Evolutionary conservation across 2,329 filamentous ascomycete species (phyloP).

Genomic region (Scedosporium aurantiacum): DNA sequence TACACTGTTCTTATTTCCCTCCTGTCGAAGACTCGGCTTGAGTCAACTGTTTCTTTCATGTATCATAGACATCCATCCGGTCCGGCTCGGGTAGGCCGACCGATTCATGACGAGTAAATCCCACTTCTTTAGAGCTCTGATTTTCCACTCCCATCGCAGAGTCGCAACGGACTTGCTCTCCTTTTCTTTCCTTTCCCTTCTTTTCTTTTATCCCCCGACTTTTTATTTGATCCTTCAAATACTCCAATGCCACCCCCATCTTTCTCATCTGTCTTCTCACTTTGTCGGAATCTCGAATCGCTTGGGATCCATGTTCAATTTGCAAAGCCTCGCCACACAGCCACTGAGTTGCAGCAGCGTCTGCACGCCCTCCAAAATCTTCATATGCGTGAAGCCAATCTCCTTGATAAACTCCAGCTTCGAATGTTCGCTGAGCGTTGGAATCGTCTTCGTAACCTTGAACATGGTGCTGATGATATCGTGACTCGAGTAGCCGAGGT

Average conservation of each 20-base stretch:
- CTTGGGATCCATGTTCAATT: slow-evolving; percentile 91
- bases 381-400: slow-evolving; percentile 99
- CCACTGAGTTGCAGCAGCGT: slow-evolving; percentile 89
- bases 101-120: not conserved
- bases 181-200: not conserved
- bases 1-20: not conserved
- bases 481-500: slow-evolving; percentile 92
- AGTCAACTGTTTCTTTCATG: not conserved
- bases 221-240: not conserved
- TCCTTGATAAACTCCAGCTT: slow-evolving; percentile 98
- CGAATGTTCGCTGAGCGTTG: slow-evolving; percentile 81
- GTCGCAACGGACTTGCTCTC: not conserved
- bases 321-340: slow-evolving; percentile 81
- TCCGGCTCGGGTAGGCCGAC: not conserved
- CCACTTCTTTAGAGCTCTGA: not conserved
- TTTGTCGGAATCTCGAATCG: slow-evolving; percentile 47
- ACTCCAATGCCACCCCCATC: not conserved
- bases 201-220: not conserved
- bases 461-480: slow-evolving; percentile 99
- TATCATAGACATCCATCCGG: not conserved
- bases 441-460: slow-evolving; percentile 91
- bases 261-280: slow-evolving; percentile 13
- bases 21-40: not conserved
- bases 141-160: not conserved
- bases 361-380: slow-evolving; percentile 94